Evolutionary conservation across 148 eudicot genomes (phyloP), one percentile per base, ranked within the genome.

Genomic region (Hydrangea macrophylla): DNA sequence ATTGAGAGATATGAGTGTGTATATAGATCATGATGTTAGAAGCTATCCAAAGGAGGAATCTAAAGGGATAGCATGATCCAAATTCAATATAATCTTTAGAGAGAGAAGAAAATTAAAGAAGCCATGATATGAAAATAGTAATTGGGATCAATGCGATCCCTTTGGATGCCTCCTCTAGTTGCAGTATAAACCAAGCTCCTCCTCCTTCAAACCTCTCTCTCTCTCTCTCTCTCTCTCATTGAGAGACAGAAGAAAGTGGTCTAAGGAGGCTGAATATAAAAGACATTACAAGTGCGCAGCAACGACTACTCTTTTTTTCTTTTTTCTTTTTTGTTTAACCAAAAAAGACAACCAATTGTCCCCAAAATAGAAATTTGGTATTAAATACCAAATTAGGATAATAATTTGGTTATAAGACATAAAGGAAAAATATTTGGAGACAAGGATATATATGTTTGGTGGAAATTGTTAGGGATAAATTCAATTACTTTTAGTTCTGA

Each of bases 101-200:
- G 5, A 36, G 32, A n/a, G 5, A 45, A 54, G 12, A 26, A 9
- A 24, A 13, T 15, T 22, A 22, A 11, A 58, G 23, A 40, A 28
- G 13, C 31, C 12, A 22, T 9, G 2, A 22, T 25, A 10, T 50
- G 23, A 73, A 56, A 35, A 26, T 26, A 65, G 70, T n/a, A 66
- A 31, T 63, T 65, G 27, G 89, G 96, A 90, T 90, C 96, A 90
- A 88, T 90, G 96, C 96, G 96, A 90, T 90, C 96, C 96, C 96
- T 90, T 90, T 90, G 96, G 96, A 90, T 88, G 72, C 82, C 76
- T 90, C 83, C 91, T 80, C 42, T 76, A 83, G 82, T 73, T 65
- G 86, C 88, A 65, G 82, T 67, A 70, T 35, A 45, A 61, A 8
- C 45, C 23, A 11, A 62, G 36, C 61, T 30, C 33, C 55, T n/a